A percentile compares a stretch with the other conserved stretches of the same genome.
Evolutionary conservation across 2,329 filamentous ascomycete genomes (phyloP).

Genomic region (Aspergillus viridinutans): DNA sequence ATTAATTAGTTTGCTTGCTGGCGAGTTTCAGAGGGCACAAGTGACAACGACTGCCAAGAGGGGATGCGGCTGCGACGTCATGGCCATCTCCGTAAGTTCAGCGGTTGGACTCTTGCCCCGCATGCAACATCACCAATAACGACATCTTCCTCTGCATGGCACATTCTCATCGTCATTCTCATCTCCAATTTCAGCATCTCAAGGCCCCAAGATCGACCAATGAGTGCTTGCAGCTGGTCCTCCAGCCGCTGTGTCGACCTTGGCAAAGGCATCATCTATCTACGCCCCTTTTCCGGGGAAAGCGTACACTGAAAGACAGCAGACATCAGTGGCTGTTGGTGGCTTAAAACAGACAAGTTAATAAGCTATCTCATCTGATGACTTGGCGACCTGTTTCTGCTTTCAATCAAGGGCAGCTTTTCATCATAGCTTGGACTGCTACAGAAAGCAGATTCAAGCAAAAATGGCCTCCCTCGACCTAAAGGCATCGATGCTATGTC

Average conservation of each 20-base stretch:
- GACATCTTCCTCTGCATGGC: not conserved
- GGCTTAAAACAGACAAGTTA: not conserved
- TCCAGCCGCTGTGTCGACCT: not conserved
- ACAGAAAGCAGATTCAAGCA: not conserved
- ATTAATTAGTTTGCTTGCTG: not conserved
- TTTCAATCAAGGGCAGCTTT: not conserved
- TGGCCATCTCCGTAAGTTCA: not conserved
- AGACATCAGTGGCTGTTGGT: not conserved
- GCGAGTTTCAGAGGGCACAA: not conserved
- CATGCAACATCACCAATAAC: not conserved
- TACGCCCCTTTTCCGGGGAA: not conserved
- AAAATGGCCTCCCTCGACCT: not conserved
- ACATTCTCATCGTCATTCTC: not conserved
- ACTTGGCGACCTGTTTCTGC: constrained; percentile 6
- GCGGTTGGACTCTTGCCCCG: not conserved
- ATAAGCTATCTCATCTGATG: constrained; percentile 7
- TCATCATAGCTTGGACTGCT: not conserved
- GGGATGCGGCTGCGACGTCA: constrained; percentile 1
- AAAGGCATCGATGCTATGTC: not conserved
- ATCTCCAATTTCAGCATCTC: not conserved
- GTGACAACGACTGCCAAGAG: not conserved
- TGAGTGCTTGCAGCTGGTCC: not conserved
- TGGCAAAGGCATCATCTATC: not conserved
- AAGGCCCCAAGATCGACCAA: not conserved
- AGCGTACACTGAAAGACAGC: not conserved